These are phyloP conservation scores for Trapa incisa DNA, from an alignment of 345 rosid genomes.

Conservation along the genomic window DNA sequence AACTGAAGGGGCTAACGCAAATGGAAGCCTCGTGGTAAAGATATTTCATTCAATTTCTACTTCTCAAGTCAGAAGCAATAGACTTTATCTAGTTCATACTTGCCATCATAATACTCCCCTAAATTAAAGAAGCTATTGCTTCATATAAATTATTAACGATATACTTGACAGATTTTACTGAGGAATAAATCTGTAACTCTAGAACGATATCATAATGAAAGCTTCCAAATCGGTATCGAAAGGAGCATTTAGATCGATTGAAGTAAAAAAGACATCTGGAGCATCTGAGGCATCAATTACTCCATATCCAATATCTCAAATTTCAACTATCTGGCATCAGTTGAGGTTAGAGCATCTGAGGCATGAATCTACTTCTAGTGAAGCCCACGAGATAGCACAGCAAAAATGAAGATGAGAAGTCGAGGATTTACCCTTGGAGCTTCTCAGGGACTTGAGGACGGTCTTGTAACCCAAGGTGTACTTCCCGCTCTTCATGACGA, in stretches of 20 bases:
- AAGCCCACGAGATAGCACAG: background rate
- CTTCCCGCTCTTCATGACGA: slow-evolving; percentile 33
- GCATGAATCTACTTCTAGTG: background rate
- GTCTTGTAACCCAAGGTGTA: slow-evolving; percentile 28
- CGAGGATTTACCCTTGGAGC: slow-evolving; percentile 16
- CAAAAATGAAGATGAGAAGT: too few species aligned
- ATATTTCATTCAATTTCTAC: background rate
- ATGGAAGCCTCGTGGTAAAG: background rate
- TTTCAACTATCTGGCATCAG: too few species aligned
- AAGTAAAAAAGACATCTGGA: background rate
- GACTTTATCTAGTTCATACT: too few species aligned
- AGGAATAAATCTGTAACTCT: background rate
- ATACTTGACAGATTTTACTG: background rate
- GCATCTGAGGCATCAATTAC: too few species aligned
- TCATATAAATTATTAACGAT: background rate
- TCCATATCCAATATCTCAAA: background rate
- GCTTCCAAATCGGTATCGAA: background rate
- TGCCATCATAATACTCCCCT: too few species aligned
- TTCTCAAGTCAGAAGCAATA: too few species aligned
- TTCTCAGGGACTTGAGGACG: slow-evolving; percentile 23
- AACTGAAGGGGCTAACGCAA: background rate
- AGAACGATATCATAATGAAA: background rate
- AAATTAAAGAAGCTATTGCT: background rate
- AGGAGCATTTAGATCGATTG: background rate
- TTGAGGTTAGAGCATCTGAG: background rate